These are phyloP conservation scores for Calonectria hawksworthii DNA, from an alignment of 2,329 filamentous ascomycete genomes.

Conservation along the genomic window DNA sequence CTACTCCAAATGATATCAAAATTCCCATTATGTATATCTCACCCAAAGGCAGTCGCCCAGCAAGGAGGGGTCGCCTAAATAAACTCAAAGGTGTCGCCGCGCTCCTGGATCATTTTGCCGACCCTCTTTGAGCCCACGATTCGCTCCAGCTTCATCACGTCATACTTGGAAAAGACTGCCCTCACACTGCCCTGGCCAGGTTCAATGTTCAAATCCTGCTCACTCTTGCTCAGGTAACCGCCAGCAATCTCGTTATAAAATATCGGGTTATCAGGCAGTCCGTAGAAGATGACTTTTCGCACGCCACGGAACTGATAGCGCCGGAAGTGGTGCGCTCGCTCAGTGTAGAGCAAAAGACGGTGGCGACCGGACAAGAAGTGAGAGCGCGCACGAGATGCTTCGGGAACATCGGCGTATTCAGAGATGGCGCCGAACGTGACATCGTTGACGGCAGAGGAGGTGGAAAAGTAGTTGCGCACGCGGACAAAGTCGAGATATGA, in stretches of 20 bases:
- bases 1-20: slow-evolving; percentile 26
- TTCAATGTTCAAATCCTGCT: slow-evolving; percentile 67
- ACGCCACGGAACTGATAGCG: slow-evolving; percentile 88
- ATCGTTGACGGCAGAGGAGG: slow-evolving; percentile 67
- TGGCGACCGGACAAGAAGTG: slow-evolving; percentile 90
- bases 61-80: slow-evolving; percentile 64
- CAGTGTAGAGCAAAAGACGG: slow-evolving; percentile 89
- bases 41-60: not conserved
- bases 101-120: slow-evolving; percentile 85
- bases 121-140: slow-evolving; percentile 87
- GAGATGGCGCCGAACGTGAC: slow-evolving; percentile 82
- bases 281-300: slow-evolving; percentile 88
- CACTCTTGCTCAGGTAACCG: slow-evolving; percentile 73
- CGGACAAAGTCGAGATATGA: slow-evolving; percentile 96
- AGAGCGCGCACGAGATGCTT: slow-evolving; percentile 86
- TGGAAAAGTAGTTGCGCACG: slow-evolving; percentile 92
- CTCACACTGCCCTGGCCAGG: slow-evolving; percentile 71
- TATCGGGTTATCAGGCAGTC: slow-evolving; percentile 86
- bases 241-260: slow-evolving; percentile 85
- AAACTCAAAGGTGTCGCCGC: slow-evolving; percentile 95
- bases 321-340: slow-evolving; percentile 96
- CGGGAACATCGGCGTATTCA: slow-evolving; percentile 86
- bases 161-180: slow-evolving; percentile 87
- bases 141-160: slow-evolving; percentile 89
- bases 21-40: slow-evolving; percentile 8